Evolutionary conservation across 768 basidiomycete species (phyloP), one percentile per base, ranked within the genome.

Genomic region (Podaxis rugospora): DNA sequence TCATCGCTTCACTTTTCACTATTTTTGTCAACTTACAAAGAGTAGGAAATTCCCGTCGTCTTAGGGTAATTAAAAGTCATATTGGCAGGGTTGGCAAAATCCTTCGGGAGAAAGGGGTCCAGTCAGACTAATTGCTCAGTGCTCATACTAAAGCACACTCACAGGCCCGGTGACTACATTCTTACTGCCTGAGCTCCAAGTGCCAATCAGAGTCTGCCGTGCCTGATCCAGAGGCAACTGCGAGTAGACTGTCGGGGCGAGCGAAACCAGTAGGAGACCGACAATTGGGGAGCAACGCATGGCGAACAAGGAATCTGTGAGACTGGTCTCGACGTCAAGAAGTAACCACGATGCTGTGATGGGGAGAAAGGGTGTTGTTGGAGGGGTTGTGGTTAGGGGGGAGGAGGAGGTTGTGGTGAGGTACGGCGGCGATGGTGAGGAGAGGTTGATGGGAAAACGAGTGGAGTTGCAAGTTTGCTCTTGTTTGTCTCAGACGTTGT

Each of bases 21-120:
- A 25, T 6, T 16, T 6, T 40, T 25, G 11, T 16, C n/a, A 23
- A 80, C 93, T 71, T 68, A 96, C 93, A 98, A 96, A 32, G 94
- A 90, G 71, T 83, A 93, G 4, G 90, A 88, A 5, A 97, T 81
- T 32, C 97, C 97, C 0, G 95, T 92, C 18, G 85, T 94, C 59
- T 70, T 70, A 3, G 97, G 96, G 71, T 95, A 96, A 36, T 59
- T 84, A 75, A 99, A 98, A 2, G 88, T 79, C 75, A 81, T 75
- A 67, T 94, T 92, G 49, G 83, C 81, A 0, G 97, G 95, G 68
- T 90, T 86, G 42, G 89, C 93, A 72, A 95, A 98, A 59, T 80
- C 79, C 95, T 98, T 16, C 2, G 59, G 32, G 53, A 18, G 53
- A 59, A 50, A 36, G 63, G 63, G 54, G 53, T 37, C 51, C 49